Base-by-base conservation (phyloP, 768 basidiomycete genomes). In the Phlebiopsis flavidoalba region DNA sequence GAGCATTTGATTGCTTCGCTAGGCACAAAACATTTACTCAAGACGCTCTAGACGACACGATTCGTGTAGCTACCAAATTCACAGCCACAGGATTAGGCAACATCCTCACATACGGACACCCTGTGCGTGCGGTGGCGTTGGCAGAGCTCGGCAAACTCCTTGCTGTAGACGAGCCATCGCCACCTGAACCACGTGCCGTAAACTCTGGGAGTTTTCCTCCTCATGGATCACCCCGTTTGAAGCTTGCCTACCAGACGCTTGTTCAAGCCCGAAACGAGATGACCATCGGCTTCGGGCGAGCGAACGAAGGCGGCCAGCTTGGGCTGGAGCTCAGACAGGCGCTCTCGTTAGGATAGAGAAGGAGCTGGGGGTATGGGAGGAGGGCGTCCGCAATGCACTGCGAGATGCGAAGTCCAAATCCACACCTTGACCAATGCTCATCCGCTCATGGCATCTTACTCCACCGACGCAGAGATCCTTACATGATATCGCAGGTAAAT, bases 141-240 rank as follows among this genome's bases (percentile, higher is more conserved):
- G 85, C 87, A 2, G 93, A 95, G 70, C 77, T 92, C 6, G 93
- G 90, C 0, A 95, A 93, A 73, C 74, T 94, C 7, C 77, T 95
- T 6, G 83, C 84, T 0, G 88, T 93, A 0, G 90, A 93, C 65
- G 91, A 93, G 68, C 86, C 85, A 0, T 71, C 73, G 3, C 82
- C 84, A 3, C 70, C 70, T 24, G 53, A 37, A 17, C 60, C 55
- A 1, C 60, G 66, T 36, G 61, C 65, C n/a, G 46, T 35, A 43
- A 43, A 43, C 12, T 19, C 31, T 8, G 21, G 64, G 58, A 19
- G 60, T 46, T 91, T 86, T 69, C 90, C 88, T 4, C 91, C 90
- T 0, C 86, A 83, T 4, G 90, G 89, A 0, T 79, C 83, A 2
- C 70, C 76, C 21, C 79, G 91, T 21, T 75, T 94, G 26, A 79